These are phyloP conservation scores for Mortierella sp. DNA, from an alignment of 371 early-diverging fungal species.

Conservation along the genomic window DNA sequence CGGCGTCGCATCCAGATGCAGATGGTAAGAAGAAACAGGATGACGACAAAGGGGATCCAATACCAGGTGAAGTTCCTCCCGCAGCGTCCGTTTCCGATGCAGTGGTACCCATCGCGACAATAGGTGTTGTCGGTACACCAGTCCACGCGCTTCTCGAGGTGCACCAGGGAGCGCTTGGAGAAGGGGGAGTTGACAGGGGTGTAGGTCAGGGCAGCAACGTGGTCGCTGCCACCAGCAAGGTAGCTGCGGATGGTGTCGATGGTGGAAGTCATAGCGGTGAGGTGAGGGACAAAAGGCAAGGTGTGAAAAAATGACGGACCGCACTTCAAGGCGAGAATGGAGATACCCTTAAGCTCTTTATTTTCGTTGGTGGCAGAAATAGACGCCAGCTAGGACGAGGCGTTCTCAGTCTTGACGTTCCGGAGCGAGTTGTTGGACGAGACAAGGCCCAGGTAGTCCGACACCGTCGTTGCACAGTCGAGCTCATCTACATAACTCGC, in stretches of 20 bases:
- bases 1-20: slow-evolving; percentile 21
- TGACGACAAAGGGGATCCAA: slow-evolving; percentile 39
- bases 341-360: background rate
- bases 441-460: slow-evolving; percentile 59
- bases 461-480: slow-evolving; percentile 58
- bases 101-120: slow-evolving; percentile 34
- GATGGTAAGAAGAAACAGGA: slow-evolving; percentile 23
- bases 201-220: slow-evolving; percentile 1
- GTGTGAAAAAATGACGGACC: no score
- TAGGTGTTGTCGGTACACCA: slow-evolving; percentile 12
- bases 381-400: background rate
- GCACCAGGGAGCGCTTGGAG: slow-evolving; percentile 38
- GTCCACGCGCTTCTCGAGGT: slow-evolving; percentile 37
- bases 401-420: slow-evolving; percentile 29
- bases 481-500: slow-evolving; percentile 58
- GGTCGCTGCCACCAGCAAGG: slow-evolving; percentile 16
- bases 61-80: slow-evolving; percentile 35
- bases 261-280: slow-evolving; percentile 12
- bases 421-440: slow-evolving; percentile 49
- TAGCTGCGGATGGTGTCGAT: slow-evolving; percentile 14
- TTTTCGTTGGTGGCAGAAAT: background rate
- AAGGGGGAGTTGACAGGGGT: slow-evolving; percentile 20
- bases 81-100: slow-evolving; percentile 16
- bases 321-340: background rate
- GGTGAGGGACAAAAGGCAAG: background rate